Conservation (phyloP, 225 moss, liverwort and hornwort genomes). For the Physcomitrium patens region DNA sequence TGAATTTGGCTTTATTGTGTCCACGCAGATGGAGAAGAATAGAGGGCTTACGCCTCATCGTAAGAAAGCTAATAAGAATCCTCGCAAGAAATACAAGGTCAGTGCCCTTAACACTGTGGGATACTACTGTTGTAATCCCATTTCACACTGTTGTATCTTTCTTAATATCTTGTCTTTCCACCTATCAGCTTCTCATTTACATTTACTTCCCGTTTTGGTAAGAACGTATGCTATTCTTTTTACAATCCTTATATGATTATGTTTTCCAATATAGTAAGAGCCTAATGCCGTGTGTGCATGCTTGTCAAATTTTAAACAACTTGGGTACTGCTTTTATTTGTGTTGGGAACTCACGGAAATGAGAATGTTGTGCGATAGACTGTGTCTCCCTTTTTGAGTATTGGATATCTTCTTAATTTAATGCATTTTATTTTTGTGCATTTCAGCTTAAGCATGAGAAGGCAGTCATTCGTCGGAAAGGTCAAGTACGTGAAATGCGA, state of each 20-base stretch:
- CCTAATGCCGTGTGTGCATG: no score
- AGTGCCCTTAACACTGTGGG: neutral
- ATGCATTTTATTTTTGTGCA: neutral
- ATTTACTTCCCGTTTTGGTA: no score
- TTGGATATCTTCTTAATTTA: neutral
- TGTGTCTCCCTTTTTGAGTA: neutral
- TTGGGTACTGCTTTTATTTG: no score
- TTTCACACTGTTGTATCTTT: no score
- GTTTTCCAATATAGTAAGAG: no score
- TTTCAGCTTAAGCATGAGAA: slow-evolving; percentile 93
- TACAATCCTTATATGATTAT: no score
- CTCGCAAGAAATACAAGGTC: slow-evolving; percentile 95
- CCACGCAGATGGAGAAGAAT: slow-evolving; percentile 94
- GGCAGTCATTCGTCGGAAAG: slow-evolving; percentile 86
- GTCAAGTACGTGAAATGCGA: slow-evolving; percentile 82
- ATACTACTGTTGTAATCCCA: no score
- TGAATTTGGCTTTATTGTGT: slow-evolving; percentile 18
- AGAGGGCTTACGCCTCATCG: slow-evolving; percentile 94
- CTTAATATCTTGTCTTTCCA: no score
- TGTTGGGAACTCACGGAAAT: neutral
- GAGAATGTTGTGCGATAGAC: no score
- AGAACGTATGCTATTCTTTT: no score
- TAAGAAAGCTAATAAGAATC: slow-evolving; percentile 91
- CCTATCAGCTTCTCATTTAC: no score
- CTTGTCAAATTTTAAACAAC: no score